Conservation (phyloP, 2,329 filamentous ascomycete species). For the Cyanodermella asteris region DNA sequence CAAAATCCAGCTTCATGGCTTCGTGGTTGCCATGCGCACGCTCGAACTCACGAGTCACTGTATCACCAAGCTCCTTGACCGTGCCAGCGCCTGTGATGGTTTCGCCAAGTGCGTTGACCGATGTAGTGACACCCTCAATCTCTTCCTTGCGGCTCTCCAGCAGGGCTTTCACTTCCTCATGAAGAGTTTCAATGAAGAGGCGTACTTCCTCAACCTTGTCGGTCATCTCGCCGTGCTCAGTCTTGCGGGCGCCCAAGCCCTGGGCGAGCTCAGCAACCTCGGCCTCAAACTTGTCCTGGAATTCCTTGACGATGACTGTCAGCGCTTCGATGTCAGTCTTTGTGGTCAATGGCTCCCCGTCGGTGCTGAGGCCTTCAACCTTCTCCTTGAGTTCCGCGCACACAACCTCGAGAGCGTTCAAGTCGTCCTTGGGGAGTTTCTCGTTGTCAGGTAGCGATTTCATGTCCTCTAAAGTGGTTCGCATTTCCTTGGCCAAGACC, state of each 20-base stretch:
- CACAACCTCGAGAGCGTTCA: too few relatives aligned
- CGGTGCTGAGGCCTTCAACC: constrained; percentile 38
- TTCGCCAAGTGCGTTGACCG: constrained; percentile 48
- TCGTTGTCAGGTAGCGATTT: constrained; percentile 50
- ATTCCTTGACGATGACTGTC: constrained; percentile 48
- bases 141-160: constrained; percentile 54
- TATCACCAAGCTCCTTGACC: constrained; percentile 49
- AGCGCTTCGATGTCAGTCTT: constrained; percentile 17
- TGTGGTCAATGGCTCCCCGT: too few relatives aligned
- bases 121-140: constrained; percentile 28
- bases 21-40: constrained; percentile 62
- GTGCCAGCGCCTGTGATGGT: constrained; percentile 27
- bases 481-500: constrained; percentile 56
- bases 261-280: constrained; percentile 56
- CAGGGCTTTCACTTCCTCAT: constrained; percentile 52
- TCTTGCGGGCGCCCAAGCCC: constrained; percentile 63
- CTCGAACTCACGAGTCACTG: constrained; percentile 71
- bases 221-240: constrained; percentile 57
- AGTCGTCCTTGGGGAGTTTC: constrained; percentile 42
- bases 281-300: constrained; percentile 43
- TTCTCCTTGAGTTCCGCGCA: too few relatives aligned
- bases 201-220: constrained; percentile 65
- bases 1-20: constrained; percentile 59
- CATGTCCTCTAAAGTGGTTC: constrained; percentile 52
- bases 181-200: constrained; percentile 53